phyloP scores from a whole-genome alignment of 257 asterid genomes.

The Gynochthodes officinalis region DNA sequence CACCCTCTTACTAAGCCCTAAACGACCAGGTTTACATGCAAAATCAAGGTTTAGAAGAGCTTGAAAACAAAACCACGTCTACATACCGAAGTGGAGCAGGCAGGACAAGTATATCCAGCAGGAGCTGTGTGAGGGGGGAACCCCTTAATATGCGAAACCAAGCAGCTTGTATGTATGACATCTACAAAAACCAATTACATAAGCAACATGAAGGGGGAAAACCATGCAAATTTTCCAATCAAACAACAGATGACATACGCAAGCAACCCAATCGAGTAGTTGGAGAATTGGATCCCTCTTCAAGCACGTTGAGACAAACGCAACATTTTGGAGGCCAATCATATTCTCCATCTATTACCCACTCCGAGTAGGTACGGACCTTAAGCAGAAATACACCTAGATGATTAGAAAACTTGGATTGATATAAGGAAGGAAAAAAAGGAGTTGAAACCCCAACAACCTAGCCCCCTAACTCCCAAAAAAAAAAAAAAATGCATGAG shows the following conservation, averaged over 20 bases:
- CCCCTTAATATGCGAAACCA: conserved; percentile 71
- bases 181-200: conserved; percentile 38
- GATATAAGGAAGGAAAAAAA: background rate
- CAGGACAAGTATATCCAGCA: conserved; percentile 80
- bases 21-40: background rate
- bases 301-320: conserved; percentile 68
- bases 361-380: conserved; percentile 86
- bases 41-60: conserved; percentile 4
- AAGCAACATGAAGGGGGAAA: conserved; percentile 1
- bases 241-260: conserved; percentile 51
- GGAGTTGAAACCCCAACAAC: background rate
- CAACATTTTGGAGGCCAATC: conserved; percentile 99
- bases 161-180: conserved; percentile 72
- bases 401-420: background rate
- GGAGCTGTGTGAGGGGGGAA: conserved; percentile 84
- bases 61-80: conserved; percentile 22
- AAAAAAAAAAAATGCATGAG: background rate
- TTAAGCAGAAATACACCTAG: conserved; percentile 19
- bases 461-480: no score
- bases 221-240: background rate
- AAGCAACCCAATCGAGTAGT: conserved; percentile 94
- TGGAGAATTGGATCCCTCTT: conserved; percentile 58
- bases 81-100: conserved; percentile 73
- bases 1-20: background rate
- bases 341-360: conserved; percentile 98